These are phyloP conservation scores for Leishmania guyanensis DNA, from an alignment of 208 protist species.

Conservation along the genomic window DNA sequence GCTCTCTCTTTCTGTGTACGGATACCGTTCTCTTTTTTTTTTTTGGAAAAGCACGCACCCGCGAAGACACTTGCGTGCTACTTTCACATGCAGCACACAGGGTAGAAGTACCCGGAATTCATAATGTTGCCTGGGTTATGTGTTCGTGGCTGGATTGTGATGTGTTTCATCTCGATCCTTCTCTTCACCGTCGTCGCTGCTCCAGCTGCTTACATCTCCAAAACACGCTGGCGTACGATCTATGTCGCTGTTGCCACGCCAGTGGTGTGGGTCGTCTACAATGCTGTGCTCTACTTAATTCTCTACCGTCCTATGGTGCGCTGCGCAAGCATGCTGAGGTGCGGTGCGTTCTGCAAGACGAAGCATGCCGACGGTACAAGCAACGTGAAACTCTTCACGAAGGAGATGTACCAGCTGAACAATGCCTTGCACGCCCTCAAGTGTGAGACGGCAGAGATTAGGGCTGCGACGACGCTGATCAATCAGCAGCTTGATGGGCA, in stretches of 20 bases:
- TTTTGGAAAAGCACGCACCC: background rate
- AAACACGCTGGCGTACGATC: slow-evolving; percentile 36
- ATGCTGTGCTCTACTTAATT: slow-evolving; percentile 52
- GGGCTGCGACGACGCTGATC: slow-evolving; percentile 18
- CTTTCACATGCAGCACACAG: background rate
- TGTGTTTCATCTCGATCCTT: slow-evolving; percentile 48
- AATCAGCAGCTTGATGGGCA: slow-evolving; percentile 11
- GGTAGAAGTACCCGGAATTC: background rate
- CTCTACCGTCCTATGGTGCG: slow-evolving; percentile 55
- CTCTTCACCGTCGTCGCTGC: slow-evolving; percentile 60
- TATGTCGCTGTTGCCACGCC: slow-evolving; percentile 57
- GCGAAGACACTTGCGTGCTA: background rate
- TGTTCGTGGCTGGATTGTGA: slow-evolving; percentile 56
- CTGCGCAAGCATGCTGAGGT: slow-evolving; percentile 37
- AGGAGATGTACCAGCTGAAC: slow-evolving; percentile 70
- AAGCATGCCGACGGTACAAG: slow-evolving; percentile 16
- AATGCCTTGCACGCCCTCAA: slow-evolving; percentile 36
- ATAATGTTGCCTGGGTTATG: slow-evolving; percentile 11
- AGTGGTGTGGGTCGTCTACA: slow-evolving; percentile 50
- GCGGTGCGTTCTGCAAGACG: slow-evolving; percentile 32
- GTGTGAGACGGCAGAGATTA: slow-evolving; percentile 30
- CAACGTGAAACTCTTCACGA: slow-evolving; percentile 38
- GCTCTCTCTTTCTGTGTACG: background rate
- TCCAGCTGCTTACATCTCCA: slow-evolving; percentile 52
- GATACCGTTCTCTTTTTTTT: background rate